These are phyloP conservation scores for Diaporthe citrichinensis DNA, from an alignment of 2,329 filamentous ascomycete species.

Conservation along the genomic window DNA sequence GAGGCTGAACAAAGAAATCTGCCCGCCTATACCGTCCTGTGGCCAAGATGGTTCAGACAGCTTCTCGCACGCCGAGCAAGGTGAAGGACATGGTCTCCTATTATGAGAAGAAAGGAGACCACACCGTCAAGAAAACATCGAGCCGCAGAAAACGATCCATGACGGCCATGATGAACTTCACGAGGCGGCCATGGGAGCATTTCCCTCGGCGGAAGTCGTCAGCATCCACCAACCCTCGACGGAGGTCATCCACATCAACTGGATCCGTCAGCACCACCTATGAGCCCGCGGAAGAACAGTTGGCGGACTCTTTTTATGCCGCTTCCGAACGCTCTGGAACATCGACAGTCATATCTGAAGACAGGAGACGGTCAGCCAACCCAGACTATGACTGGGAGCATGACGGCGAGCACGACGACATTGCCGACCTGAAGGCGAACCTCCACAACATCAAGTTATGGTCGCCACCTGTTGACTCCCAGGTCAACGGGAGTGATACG, in stretches of 20 bases:
- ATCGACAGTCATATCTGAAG: neutral
- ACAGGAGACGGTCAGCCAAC: neutral
- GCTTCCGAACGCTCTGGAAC: neutral
- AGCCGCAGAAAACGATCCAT: neutral
- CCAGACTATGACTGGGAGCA: conserved; percentile 29
- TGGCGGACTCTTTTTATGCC: neutral
- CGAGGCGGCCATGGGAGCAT: conserved; percentile 13
- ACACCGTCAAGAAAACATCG: neutral
- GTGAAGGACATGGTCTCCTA: conserved; percentile 25
- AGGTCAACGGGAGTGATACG: neutral
- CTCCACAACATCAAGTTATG: neutral
- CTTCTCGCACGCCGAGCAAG: neutral
- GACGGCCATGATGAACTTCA: neutral
- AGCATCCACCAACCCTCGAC: neutral
- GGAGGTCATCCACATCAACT: neutral
- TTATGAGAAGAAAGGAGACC: neutral
- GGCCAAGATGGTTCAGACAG: neutral
- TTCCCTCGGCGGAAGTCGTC: conserved; percentile 16
- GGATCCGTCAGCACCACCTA: neutral
- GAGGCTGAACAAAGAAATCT: neutral
- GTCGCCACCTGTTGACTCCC: neutral
- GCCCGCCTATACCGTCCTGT: neutral
- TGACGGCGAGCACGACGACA: neutral
- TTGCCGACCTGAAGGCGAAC: neutral
- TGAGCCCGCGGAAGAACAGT: neutral